Evolutionary conservation across 441 rosid species (phyloP), one percentile per base, ranked within the genome.

Genomic region (Pelargonium cotyledonis): DNA sequence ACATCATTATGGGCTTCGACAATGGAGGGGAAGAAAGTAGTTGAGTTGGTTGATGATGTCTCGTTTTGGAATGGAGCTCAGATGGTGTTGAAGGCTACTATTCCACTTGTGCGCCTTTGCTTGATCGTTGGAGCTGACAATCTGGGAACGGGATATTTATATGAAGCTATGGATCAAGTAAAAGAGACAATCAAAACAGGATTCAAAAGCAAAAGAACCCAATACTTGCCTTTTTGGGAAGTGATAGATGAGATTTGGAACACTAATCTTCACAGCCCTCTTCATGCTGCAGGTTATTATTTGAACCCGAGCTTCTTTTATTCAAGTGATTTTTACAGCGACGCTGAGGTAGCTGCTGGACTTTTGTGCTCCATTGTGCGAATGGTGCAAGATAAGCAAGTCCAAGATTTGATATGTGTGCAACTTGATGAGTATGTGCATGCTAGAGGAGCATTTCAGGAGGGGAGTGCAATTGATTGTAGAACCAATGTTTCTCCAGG

Each of bases 281-380:
- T 89, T 41, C 92, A 89, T 76, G 85, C 83, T 69, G 85, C 90
- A 3, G 90, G 85, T 51, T 85, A 84, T 75, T 85, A 74, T 72
- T 70, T 89, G 63, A 87, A 87, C 74, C 89, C 89, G 0, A 19
- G 63, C 43, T 57, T 81, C 18, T 85, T 85, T 68, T 87, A 84
- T 76, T 75, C 88, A 43, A 72, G 78, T 31, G 82, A 76, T 55
- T 85, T 89, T 70, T 73, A 73, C 31, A 53, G 68, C 41, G 92
- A 87, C 55, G 16, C 67, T 8, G 92, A 84, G 80, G 86, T 89
- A 69, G 63, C 83, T 68, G 61, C 70, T 6, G 90, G 86, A 44
- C 77, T 85, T 38, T 51, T 76, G 15, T 75, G 72, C 41, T 85
- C 85, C 55, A 61, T 87, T 35, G 79, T 76, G 46, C 80, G 71